Evolutionary conservation across 2,329 filamentous ascomycete species (phyloP).

Genomic region (Aspergillus awamori): DNA sequence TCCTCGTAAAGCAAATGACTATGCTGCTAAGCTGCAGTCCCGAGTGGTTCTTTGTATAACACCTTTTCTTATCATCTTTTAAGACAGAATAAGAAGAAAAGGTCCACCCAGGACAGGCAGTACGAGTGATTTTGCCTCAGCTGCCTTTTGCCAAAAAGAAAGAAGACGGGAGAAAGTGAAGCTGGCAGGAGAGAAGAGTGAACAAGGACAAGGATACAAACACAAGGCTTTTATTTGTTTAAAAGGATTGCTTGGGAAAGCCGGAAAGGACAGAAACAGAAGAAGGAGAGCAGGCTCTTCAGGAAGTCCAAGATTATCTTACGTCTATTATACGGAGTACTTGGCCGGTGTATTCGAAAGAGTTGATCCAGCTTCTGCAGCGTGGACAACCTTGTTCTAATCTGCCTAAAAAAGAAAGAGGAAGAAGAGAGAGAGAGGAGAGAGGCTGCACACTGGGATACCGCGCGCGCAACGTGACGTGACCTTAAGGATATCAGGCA

Average conservation of each 20-base stretch:
- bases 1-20: slow-evolving; percentile 46
- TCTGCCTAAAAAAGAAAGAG: slow-evolving; percentile 11
- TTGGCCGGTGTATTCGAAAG: slow-evolving; percentile 29
- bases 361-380: slow-evolving; percentile 22
- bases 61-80: slow-evolving; percentile 32
- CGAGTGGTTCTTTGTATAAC: slow-evolving; percentile 42
- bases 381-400: slow-evolving; percentile 17
- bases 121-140: slow-evolving; percentile 20
- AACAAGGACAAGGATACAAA: slow-evolving; percentile 19
- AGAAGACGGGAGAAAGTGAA: slow-evolving; percentile 16
- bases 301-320: slow-evolving; percentile 18
- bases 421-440: not conserved
- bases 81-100: slow-evolving; percentile 32
- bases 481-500: slow-evolving; percentile 11
- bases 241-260: slow-evolving; percentile 4
- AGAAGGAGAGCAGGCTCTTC: slow-evolving; percentile 2
- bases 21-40: slow-evolving; percentile 37
- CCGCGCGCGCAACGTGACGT: slow-evolving; percentile 17
- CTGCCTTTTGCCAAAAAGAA: slow-evolving; percentile 11
- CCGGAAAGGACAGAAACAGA: slow-evolving; percentile 1
- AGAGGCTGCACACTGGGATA: slow-evolving; percentile 12
- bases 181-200: slow-evolving; percentile 18
- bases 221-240: not conserved
- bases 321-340: slow-evolving; percentile 29
- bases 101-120: slow-evolving; percentile 21